These are phyloP conservation scores for Aureobasidium sp. DNA, from an alignment of 2,329 filamentous ascomycete species.

Conservation along the genomic window DNA sequence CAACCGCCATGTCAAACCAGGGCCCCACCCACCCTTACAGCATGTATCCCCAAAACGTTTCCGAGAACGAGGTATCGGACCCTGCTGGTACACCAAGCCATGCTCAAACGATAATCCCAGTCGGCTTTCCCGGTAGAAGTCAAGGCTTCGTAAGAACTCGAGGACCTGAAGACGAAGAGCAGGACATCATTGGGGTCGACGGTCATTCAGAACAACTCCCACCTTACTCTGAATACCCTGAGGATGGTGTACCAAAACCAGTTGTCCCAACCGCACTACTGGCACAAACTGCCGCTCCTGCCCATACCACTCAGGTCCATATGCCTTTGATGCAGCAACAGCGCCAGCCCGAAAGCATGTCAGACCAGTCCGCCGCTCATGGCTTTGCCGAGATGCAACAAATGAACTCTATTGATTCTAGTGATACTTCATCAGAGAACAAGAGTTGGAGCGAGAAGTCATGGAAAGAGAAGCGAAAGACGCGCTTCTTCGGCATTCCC, in stretches of 20 bases:
- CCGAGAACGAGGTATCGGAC: constrained; percentile 41
- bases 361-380: constrained; percentile 18
- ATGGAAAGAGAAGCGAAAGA: constrained; percentile 32
- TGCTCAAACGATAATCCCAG: constrained; percentile 46
- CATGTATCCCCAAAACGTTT: constrained; percentile 74
- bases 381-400: constrained; percentile 12
- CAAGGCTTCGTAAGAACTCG: constrained; percentile 61
- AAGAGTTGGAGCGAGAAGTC: constrained; percentile 30
- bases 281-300: constrained; percentile 14
- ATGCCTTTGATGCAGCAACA: constrained; percentile 28
- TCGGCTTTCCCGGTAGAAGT: constrained; percentile 65
- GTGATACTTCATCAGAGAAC: background rate
- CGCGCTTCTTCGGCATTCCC: constrained; percentile 27
- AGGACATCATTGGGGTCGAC: constrained; percentile 77
- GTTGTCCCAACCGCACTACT: constrained; percentile 3
- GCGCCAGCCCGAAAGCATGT: constrained; percentile 26
- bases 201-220: constrained; percentile 87
- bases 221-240: constrained; percentile 83
- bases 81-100: constrained; percentile 27
- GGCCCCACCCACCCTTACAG: constrained; percentile 75
- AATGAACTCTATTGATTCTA: constrained; percentile 15
- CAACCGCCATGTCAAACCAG: constrained; percentile 50
- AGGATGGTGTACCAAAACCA: constrained; percentile 47
- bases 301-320: constrained; percentile 19
- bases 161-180: constrained; percentile 77